These are phyloP conservation scores for Rhododendron simsii DNA, from an alignment of 148 eudicot species.

Conservation along the genomic window DNA sequence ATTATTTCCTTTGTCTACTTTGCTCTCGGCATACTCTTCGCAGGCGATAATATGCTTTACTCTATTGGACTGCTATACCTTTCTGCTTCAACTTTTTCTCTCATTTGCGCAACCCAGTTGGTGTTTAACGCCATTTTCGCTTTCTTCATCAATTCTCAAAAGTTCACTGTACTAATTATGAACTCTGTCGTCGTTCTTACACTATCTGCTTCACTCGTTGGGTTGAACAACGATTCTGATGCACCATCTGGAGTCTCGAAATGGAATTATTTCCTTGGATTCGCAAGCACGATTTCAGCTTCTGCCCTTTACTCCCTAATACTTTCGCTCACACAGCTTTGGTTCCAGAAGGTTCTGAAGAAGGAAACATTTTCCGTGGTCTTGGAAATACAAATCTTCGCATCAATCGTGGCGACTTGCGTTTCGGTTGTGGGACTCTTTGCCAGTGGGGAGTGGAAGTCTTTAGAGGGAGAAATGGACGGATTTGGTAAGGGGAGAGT, in stretches of 20 bases:
- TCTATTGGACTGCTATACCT: slow-evolving; percentile 74
- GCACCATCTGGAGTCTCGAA: slow-evolving; percentile 54
- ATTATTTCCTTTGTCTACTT: slow-evolving; percentile 36
- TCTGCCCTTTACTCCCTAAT: slow-evolving; percentile 69
- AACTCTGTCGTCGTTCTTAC: slow-evolving; percentile 69
- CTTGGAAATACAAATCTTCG: slow-evolving; percentile 73
- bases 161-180: slow-evolving; percentile 54
- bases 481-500: slow-evolving; percentile 43
- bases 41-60: slow-evolving; percentile 64
- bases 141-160: slow-evolving; percentile 74
- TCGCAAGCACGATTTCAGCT: slow-evolving; percentile 51
- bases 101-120: slow-evolving; percentile 77
- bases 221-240: slow-evolving; percentile 46
- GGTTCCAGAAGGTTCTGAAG: slow-evolving; percentile 62
- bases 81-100: slow-evolving; percentile 84
- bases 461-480: slow-evolving; percentile 50
- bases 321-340: slow-evolving; percentile 75
- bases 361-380: slow-evolving; percentile 67
- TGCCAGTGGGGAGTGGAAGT: slow-evolving; percentile 76
- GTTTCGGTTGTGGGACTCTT: slow-evolving; percentile 53
- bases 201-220: slow-evolving; percentile 65
- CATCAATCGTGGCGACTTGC: slow-evolving; percentile 54
- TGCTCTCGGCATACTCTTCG: slow-evolving; percentile 50
- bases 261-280: slow-evolving; percentile 48
- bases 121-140: slow-evolving; percentile 70